Conservation (phyloP, 1,284 basidiomycete species). For the Wolfiporia cocos region DNA sequence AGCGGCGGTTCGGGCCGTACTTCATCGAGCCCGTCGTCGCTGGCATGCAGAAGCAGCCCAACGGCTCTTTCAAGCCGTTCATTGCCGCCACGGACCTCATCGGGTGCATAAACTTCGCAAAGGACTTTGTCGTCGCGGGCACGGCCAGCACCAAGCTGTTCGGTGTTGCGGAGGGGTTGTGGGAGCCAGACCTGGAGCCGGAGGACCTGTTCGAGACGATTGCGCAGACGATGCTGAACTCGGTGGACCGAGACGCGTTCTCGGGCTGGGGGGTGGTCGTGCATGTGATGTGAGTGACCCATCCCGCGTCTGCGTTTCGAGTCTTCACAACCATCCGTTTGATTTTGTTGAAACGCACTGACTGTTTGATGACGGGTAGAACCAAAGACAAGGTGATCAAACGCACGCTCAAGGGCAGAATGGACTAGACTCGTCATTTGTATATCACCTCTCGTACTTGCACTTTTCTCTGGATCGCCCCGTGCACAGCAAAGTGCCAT, state of each 20-base stretch:
- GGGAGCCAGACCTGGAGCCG: constrained; percentile 95
- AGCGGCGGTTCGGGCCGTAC: constrained; percentile 94
- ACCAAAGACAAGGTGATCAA: constrained; percentile 85
- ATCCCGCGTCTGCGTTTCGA: background rate
- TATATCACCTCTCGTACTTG: constrained; percentile 5
- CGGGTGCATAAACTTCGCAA: constrained; percentile 92
- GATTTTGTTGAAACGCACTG: background rate
- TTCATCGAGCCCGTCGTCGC: constrained; percentile 98
- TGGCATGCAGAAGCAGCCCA: constrained; percentile 75
- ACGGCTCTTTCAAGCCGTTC: constrained; percentile 81
- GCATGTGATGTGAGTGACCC: constrained; percentile 81
- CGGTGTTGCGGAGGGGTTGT: constrained; percentile 96
- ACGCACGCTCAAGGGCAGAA: constrained; percentile 82
- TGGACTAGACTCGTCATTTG: constrained; percentile 61
- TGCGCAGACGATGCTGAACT: constrained; percentile 92
- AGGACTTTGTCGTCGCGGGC: constrained; percentile 97
- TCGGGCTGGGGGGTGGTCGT: constrained; percentile 97
- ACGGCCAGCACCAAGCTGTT: constrained; percentile 92
- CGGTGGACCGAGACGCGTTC: constrained; percentile 93
- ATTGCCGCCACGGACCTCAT: constrained; percentile 97
- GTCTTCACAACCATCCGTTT: background rate
- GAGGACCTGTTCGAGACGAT: constrained; percentile 99
- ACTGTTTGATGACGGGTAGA: constrained; percentile 32
- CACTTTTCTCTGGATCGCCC: too few relatives aligned
- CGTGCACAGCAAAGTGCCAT: too few relatives aligned